Evolutionary conservation across 257 asterid species (phyloP).

Genomic region (Penstemon davidsonii): DNA sequence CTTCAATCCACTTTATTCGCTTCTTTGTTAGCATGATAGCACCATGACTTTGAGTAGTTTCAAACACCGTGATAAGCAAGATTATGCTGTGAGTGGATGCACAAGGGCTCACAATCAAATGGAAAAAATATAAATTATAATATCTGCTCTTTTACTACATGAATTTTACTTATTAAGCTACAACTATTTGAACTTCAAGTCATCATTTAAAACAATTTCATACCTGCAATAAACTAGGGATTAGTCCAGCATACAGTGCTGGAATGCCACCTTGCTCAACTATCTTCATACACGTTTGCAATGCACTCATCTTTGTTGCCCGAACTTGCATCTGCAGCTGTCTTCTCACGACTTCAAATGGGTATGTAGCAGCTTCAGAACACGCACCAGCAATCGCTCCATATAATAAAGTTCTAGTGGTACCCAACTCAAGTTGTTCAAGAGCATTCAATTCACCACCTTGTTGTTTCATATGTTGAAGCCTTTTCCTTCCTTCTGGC

Average conservation of each 20-base stretch:
- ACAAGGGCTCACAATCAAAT: conserved; percentile 2
- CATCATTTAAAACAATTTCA: not conserved
- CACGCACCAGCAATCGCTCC: conserved; percentile 98
- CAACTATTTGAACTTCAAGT: not conserved
- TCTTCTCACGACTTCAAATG: conserved; percentile 96
- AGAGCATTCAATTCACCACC: conserved; percentile 71
- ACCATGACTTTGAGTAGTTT: too few species aligned
- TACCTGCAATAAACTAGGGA: conserved; percentile 97
- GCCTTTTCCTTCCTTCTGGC: conserved; percentile 74
- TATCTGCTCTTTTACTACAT: not conserved
- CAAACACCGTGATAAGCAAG: not conserved
- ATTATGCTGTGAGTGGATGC: not conserved
- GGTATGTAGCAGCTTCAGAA: conserved; percentile 95
- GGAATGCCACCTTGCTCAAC: conserved; percentile 88
- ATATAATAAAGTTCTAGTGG: conserved; percentile 70
- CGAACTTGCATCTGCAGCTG: conserved; percentile 95
- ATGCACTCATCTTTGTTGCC: conserved; percentile 72
- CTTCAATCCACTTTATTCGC: not conserved
- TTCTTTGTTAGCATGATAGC: not conserved
- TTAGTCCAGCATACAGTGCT: conserved; percentile 84
- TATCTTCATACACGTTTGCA: conserved; percentile 73
- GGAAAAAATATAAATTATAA: not conserved
- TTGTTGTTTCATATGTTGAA: conserved; percentile 67
- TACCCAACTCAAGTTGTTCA: conserved; percentile 89
- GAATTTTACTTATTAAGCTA: not conserved